Evolutionary conservation across 2,329 filamentous ascomycete species (phyloP).

Genomic region (Cladosporium sp.): DNA sequence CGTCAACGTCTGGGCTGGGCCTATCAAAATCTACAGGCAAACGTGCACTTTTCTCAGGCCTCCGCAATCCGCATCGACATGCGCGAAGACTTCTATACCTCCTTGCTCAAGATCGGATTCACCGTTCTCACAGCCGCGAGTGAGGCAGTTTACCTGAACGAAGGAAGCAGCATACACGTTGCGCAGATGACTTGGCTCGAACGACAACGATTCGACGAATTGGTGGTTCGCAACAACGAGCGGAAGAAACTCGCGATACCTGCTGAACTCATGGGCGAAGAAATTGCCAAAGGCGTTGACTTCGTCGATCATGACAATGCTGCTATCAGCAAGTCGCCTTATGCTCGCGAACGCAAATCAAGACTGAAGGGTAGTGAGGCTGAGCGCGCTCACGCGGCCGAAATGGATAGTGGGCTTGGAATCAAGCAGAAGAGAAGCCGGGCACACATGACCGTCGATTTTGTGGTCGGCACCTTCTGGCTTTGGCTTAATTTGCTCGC

Average conservation of each 20-base stretch:
- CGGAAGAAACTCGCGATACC: conserved; percentile 37
- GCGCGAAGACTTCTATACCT: conserved; percentile 95
- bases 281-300: conserved; percentile 35
- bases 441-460: conserved; percentile 72
- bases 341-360: conserved; percentile 63
- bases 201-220: conserved; percentile 74
- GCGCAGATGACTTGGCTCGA: conserved; percentile 85
- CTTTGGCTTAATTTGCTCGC: conserved; percentile 59
- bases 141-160: conserved; percentile 92
- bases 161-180: conserved; percentile 72
- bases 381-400: conserved; percentile 23
- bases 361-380: conserved; percentile 19
- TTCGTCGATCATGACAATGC: conserved; percentile 31
- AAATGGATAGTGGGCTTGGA: conserved; percentile 63
- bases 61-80: conserved; percentile 69
- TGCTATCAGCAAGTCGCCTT: conserved; percentile 45
- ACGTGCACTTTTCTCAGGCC: conserved; percentile 69
- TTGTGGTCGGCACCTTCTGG: conserved; percentile 69
- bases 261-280: conserved; percentile 38
- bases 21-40: conserved; percentile 87
- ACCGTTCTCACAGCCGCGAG: conserved; percentile 87
- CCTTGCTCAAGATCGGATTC: conserved; percentile 81
- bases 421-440: conserved; percentile 73
- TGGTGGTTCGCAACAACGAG: conserved; percentile 42
- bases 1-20: conserved; percentile 64